Base-by-base conservation (phyloP, 768 basidiomycete genomes). In the Auricularia cornea region DNA sequence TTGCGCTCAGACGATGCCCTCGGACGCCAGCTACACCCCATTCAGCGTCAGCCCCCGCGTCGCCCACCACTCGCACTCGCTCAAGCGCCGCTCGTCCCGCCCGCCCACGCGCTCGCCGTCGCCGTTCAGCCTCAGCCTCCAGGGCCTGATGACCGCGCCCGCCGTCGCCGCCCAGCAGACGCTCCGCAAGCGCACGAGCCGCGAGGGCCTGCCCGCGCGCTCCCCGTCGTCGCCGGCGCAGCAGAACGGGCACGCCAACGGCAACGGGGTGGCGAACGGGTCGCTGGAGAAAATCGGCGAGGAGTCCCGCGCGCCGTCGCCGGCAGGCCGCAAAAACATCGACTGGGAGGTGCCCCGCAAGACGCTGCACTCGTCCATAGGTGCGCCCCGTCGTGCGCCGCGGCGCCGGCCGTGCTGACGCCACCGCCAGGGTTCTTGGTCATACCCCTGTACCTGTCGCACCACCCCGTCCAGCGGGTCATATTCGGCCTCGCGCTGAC, bases 291-390 rank as follows among this genome's bases (percentile, higher is more conserved):
- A 41, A 23, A 52, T 63, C 23, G 52, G 63, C 54, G 59, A 66
- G 28, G 51, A 11, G 31, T 54, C 33, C 30, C 33, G 54, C 62
- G 41, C 57, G 56, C 35, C 41, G 29, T 30, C 38, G 29, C 54
- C 60, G 29, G 16, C 41, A 29, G 51, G 35, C 23, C 30, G 30
- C 18, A 62, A 66, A 29, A 70, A 68, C 26, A 79, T 90, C 32
- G 89, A 94, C 75, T 94, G 89, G 87, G 94, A 97, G 75, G 87
- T 97, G 59, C 94, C 94, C 1, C 77, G 94, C 66, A 97, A 97
- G 74, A 74, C 84, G 11, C 72, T 97, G 52, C 94, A 97, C 74
- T 89, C 90, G 14, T 91, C 89, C 3, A 96, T 96, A 65, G 94
- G 93, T 92, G 44, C 32, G 86, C 80, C 60, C 26, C 29, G 48